Evolutionary conservation across 805 yeast genomes (phyloP), one percentile per base, ranked within the genome.

Genomic region (Candida silvatica): DNA sequence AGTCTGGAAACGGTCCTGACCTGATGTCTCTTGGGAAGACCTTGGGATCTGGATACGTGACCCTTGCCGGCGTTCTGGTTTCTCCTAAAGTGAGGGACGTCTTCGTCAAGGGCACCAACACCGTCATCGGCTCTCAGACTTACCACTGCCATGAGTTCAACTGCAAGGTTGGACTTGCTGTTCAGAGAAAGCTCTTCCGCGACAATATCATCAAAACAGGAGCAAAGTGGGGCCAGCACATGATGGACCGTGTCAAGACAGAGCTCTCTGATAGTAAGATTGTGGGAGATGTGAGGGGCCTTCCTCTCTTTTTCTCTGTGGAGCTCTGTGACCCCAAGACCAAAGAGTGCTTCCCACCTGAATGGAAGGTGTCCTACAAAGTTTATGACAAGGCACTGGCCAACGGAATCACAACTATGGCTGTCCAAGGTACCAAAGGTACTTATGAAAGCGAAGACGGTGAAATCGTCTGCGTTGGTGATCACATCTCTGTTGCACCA

Each of bases 231-330:
- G 77, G 77, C 42, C 58, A 57, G 38, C 60, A 64, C 40, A 47
- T 71, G 45, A 72, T 70, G 37, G 46, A 49, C 18, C 39, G 46
- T 26, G 43, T 71, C 33, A 44, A 39, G 9, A 46, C 47, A 18
- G 48, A 56, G 37, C 46, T 66, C 11, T 40, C 45, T 18, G 49
- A 44, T 7, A 43, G 54, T 29, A 51, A 56, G 36, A 41, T 54
- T 58, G 66, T 65, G 30, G 77, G 77, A 40, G 70, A 69, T 37
- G 64, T 71, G 20, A 62, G 77, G 56, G 79, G 79, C 28, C 45
- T 62, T 37, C 78, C 77, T 38, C 67, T 71, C 7, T 73, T 73
- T 56, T 68, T 77, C 69, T 64, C 71, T 1, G 40, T 71, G 37
- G 78, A 72, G 50, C 55, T 71, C 37, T 61, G 69, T 45, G 56